Conservation (phyloP, 1,139 yeast species). For the Kodamaea anthophila region DNA sequence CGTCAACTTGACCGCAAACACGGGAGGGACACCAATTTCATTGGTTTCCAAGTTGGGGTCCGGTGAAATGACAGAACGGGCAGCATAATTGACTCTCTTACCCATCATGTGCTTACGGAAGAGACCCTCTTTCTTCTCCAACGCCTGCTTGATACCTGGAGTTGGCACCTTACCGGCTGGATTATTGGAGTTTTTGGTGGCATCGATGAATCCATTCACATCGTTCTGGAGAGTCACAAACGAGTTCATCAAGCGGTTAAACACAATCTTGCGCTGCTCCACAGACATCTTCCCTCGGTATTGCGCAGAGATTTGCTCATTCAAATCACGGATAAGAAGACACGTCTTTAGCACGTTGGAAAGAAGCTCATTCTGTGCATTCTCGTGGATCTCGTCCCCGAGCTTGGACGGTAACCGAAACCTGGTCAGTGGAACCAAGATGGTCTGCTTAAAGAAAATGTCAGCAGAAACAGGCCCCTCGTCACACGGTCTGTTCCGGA, state of each 20-base stretch:
- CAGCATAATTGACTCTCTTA: constrained; percentile 97
- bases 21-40: constrained; percentile 99
- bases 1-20: constrained; percentile 89
- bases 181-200: constrained; percentile 78
- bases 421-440: constrained; percentile 94
- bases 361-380: constrained; percentile 83
- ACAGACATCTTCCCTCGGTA: constrained; percentile 61
- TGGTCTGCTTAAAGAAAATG: constrained; percentile 79
- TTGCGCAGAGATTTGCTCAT: constrained; percentile 63
- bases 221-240: constrained; percentile 93
- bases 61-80: constrained; percentile 97
- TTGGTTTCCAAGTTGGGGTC: constrained; percentile 97
- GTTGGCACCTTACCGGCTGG: constrained; percentile 65
- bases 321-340: constrained; percentile 77
- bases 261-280: constrained; percentile 62
- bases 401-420: constrained; percentile 94
- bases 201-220: constrained; percentile 89
- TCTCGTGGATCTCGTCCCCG: constrained; percentile 95
- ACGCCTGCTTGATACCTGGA: constrained; percentile 96
- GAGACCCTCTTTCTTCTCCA: constrained; percentile 97
- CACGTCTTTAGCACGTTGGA: constrained; percentile 76
- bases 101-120: constrained; percentile 99
- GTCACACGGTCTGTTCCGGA: constrained; percentile 70
- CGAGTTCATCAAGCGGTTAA: constrained; percentile 89
- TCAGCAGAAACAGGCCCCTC: constrained; percentile 58